Base-by-base conservation (phyloP, 2,329 filamentous ascomycete genomes). In the Tolypocladium tundrense region DNA sequence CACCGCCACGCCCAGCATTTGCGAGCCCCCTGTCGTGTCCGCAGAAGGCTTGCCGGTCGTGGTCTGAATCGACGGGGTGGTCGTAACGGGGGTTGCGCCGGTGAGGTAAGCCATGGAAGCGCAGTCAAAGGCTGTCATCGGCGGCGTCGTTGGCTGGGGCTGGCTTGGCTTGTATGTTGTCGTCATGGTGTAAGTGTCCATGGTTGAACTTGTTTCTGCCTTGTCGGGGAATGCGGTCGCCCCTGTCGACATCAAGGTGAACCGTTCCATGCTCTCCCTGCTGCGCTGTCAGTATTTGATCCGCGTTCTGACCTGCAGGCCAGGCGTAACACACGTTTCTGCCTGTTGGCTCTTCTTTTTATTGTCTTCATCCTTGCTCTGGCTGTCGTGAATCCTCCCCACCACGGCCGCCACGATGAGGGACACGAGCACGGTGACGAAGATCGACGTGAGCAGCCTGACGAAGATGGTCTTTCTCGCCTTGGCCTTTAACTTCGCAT, bases 371-470 rank as follows among this genome's bases (percentile, higher is more conserved):
- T 10, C 35, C 2, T 56, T 40, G 21, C 21, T 7, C 21, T 54
- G 56, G 19, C 57, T 56, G 39, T 60, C 60, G 24, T 60, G 57
- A 4, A 66, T 65, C 55, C 60, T 63, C 21, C 60, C 61, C 10
- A 67, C 63, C 6, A 63, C 65, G 21, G 63, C 66, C 8, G 66
- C 66, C 2, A 66, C 62, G 16, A 66, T 59, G 8, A 68, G 57
- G 0, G 62, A 61, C 4, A 67, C 65, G 9, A 68, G 57, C 6
- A 64, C 60, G 4, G 62, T 58, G 55, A 67, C 60, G 37, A 68
- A 65, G 3, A 67, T 59, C 6, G 64, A 65, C 2, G 66, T 57
- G 45, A 64, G 27, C 24, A 68, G 59, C 24, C 62, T 56, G 31
- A 67, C 58, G 27, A 63, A 57, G 11, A 64, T 52, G 5, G 59